Evolutionary conservation across 768 basidiomycete species (phyloP), one percentile per base, ranked within the genome.

Genomic region (Lentinula sp.): DNA sequence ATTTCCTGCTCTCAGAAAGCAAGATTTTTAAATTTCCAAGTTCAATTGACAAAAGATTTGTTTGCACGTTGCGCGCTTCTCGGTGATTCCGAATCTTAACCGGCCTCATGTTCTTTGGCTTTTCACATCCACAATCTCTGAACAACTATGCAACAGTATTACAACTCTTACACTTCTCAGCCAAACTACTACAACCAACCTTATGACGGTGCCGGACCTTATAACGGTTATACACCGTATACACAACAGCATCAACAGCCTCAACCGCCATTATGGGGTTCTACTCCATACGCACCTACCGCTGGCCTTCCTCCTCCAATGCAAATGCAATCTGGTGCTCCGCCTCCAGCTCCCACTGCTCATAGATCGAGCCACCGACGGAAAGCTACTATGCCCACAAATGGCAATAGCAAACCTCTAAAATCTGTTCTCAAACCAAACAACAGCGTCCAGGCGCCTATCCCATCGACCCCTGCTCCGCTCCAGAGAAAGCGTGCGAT

Each of bases 321-420:
- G 69, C 75, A 28, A 78, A 58, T 62, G 49, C 56, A 35, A 45
- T 53, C 61, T 23, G 40, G 60, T 13, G 57, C 65, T 35, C 61
- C 37, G 10, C 62, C 62, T 43, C 62, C 65, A 10, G 56, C 58
- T 31, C 50, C 64, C 48, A 53, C 66, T 18, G 62, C 66, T 4
- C 68, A 72, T n/a, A 74, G 72, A 31, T 63, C 71, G 10, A 70
- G 70, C 49, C 60, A 64, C 56, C 77, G 77, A 63, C 78, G 76
- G 40, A 71, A 74, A 62, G 69, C 69, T 18, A 67, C 72, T 5
- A 63, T 68, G 39, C 70, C 65, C 10, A 61, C 72, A 15, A 50
- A 67, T 18, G 5, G 5, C 21, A 34, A 45, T 4, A 49, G 37
- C 9, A 18, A 43, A 32, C 56, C 45, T 5, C 37, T 50, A 21